Conservation (phyloP, 805 yeast species). For the Saccharomyces eubayanus region DNA sequence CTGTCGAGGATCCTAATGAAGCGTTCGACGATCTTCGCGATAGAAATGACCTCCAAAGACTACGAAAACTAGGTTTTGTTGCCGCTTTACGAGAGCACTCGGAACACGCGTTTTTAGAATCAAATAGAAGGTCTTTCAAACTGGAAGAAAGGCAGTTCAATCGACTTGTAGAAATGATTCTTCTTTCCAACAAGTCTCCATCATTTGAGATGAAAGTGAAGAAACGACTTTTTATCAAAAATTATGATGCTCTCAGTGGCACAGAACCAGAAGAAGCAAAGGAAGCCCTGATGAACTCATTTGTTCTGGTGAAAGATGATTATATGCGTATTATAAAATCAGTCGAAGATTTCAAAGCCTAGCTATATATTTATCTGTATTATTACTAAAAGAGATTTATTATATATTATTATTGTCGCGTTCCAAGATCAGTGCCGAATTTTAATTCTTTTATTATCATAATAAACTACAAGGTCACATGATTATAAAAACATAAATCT, state of each 20-base stretch:
- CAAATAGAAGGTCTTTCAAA: constrained; percentile 39
- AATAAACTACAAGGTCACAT: too few relatives aligned
- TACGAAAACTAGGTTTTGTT: constrained; percentile 32
- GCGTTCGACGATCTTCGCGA: constrained; percentile 87
- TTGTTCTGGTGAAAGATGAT: constrained; percentile 58
- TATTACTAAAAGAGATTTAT: too few relatives aligned
- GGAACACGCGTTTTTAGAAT: constrained; percentile 35
- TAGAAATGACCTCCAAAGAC: constrained; percentile 57
- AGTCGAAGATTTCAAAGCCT: neutral
- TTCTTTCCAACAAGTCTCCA: constrained; percentile 35
- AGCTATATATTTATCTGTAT: neutral
- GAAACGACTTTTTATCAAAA: constrained; percentile 65
- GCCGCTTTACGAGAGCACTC: constrained; percentile 24
- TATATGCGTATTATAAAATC: constrained; percentile 45
- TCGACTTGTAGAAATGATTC: constrained; percentile 68
- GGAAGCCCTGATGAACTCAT: constrained; percentile 72
- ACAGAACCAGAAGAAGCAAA: constrained; percentile 55
- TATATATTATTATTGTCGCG: too few relatives aligned
- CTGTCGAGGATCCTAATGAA: constrained; percentile 92
- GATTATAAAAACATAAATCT: too few relatives aligned
- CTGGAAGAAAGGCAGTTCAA: constrained; percentile 72
- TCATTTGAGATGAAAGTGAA: constrained; percentile 54
- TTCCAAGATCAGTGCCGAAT: too few relatives aligned
- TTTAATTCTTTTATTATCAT: too few relatives aligned
- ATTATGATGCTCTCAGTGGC: constrained; percentile 65